These are phyloP conservation scores for Tylopilus balloui DNA, from an alignment of 768 basidiomycete species.

Conservation along the genomic window DNA sequence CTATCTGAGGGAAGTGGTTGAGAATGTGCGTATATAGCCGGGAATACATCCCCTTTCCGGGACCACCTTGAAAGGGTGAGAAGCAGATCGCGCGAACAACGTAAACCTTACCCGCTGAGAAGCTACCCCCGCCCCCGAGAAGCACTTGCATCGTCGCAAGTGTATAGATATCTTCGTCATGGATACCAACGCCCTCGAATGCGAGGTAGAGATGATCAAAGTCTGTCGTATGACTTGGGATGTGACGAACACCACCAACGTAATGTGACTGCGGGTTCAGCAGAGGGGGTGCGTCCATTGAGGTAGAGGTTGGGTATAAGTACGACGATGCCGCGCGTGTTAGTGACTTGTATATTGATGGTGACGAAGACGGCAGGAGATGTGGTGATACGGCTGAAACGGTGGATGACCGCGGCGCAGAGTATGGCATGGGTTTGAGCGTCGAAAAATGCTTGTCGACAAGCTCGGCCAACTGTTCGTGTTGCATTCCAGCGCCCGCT, in stretches of 20 bases:
- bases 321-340: constrained; percentile 76
- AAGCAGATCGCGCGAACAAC: not conserved
- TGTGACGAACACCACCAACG: constrained; percentile 78
- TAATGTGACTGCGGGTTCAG: constrained; percentile 50
- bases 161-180: constrained; percentile 88
- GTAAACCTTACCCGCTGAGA: constrained; percentile 70
- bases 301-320: constrained; percentile 42
- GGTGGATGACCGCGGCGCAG: constrained; percentile 24
- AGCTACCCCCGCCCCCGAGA: constrained; percentile 92
- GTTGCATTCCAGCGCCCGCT: constrained; percentile 89
- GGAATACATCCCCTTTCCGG: constrained; percentile 99
- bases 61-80: constrained; percentile 57
- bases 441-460: constrained; percentile 80
- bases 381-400: constrained; percentile 46
- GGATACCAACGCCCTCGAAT: constrained; percentile 87
- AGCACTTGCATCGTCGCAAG: constrained; percentile 93
- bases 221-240: constrained; percentile 56
- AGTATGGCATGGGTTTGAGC: constrained; percentile 39
- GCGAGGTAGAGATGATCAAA: constrained; percentile 92
- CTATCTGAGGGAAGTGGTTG: constrained; percentile 89
- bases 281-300: constrained; percentile 5
- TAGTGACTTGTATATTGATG: constrained; percentile 59
- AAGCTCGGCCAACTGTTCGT: constrained; percentile 83
- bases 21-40: constrained; percentile 94
- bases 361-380: constrained; percentile 51